These are phyloP conservation scores for Pyropia yezoensis DNA, from an alignment of 23 red algal genomes.

Conservation along the genomic window DNA sequence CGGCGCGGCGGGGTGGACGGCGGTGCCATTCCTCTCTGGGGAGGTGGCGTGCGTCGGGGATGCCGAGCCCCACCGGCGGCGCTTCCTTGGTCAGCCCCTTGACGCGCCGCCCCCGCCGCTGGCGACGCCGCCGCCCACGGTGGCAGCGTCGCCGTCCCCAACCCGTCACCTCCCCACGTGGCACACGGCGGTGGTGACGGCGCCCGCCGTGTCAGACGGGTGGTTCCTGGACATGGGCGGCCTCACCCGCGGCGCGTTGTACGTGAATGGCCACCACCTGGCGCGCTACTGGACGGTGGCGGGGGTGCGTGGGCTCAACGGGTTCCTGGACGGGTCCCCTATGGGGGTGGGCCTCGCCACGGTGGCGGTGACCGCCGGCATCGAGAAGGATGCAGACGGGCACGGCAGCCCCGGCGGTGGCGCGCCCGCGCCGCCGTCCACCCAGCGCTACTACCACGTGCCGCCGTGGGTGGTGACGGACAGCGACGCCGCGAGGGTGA, in stretches of 20 bases:
- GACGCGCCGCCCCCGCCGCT: too few species aligned
- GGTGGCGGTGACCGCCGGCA: too few species aligned
- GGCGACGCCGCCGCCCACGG: too few species aligned
- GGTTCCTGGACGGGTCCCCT: slow-evolving; percentile 69
- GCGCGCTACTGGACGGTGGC: slow-evolving; percentile 74
- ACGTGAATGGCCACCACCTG: slow-evolving; percentile 60
- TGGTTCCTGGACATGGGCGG: slow-evolving; percentile 44
- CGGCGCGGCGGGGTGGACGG: slow-evolving; percentile 6
- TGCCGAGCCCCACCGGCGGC: too few species aligned
- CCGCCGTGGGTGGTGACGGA: slow-evolving; percentile 36
- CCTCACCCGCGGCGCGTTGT: slow-evolving; percentile 54
- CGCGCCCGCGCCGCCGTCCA: neutral
- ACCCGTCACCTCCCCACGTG: too few species aligned
- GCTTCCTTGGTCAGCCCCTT: too few species aligned
- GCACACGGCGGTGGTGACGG: too few species aligned
- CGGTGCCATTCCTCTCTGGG: neutral
- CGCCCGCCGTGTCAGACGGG: neutral
- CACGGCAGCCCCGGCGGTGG: neutral
- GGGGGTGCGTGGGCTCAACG: slow-evolving; percentile 21
- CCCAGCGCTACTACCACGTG: slow-evolving; percentile 62
- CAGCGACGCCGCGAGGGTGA: neutral
- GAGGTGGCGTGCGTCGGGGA: too few species aligned
- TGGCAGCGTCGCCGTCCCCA: too few species aligned
- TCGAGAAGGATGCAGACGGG: too few species aligned
- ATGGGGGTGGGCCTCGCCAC: slow-evolving; percentile 1